Base-by-base conservation (phyloP, 352 stramenopile genomes). In the Phytopythium sindhum region DNA sequence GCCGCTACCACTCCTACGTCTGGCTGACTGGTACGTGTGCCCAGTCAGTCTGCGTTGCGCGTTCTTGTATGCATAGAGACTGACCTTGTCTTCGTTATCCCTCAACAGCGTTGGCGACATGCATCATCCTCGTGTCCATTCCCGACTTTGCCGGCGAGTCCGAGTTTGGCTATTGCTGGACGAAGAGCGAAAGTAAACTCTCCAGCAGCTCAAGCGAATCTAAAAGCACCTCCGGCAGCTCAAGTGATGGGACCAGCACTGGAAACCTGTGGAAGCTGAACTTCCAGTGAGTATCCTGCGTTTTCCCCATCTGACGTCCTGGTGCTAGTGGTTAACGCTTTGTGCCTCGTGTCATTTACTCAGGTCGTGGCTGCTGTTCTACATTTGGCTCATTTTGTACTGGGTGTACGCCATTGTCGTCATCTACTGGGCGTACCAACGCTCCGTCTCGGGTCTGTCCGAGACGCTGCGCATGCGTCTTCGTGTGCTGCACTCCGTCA, bases 131-230 rank as follows among this genome's bases (percentile, higher is more conserved):
- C 7, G 80, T 95, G 26, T 82, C 79, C 8, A 88, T 93, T 51
- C 78, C 80, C 24, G 80, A 77, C 41, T 91, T 90, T 61, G 72
- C 84, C 21, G 86, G 84, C 5, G 61, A 81, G 50, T 95, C 86
- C 5, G 84, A 93, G 69, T 95, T 93, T 61, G 81, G 81, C 24
- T 95, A 93, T 55, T 95, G 86, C 69, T 95, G 84, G 86, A 91
- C 85, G 12, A 70, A 80, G 42, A 91, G 84, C 55, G 80, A 86
- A 56, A 85, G 81, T 66, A 88, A 88, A 61, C 53, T 87, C 14
- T 50, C 65, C 14, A 55, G 41, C 19, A 66, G 77, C 4, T 52
- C 54, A 31, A 28, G 35, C 44, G 65, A 54, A 3, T 48, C 19
- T 23, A 21, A 19, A 21, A 45, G 11, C 15, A 39, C 17, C 23